Conservation (phyloP, 768 basidiomycete species). For the Tulasnella sp. region DNA sequence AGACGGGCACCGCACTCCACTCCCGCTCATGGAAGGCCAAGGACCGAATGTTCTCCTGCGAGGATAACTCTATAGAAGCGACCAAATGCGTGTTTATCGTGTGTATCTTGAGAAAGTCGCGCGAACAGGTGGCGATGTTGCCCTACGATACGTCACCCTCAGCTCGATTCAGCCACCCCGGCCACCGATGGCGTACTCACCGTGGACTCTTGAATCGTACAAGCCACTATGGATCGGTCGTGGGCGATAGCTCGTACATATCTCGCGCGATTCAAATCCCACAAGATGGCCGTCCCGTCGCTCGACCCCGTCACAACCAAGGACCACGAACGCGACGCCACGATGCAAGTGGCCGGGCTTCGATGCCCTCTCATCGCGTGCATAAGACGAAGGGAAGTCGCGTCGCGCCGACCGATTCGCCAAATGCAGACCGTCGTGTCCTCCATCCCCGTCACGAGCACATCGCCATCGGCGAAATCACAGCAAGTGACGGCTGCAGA, state of each 20-base stretch:
- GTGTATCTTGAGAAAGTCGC: constrained; percentile 56
- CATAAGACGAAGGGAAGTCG: constrained; percentile 32
- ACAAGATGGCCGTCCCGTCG: constrained; percentile 76
- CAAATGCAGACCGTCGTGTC: constrained; percentile 78
- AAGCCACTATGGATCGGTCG: constrained; percentile 44
- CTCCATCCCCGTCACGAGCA: constrained; percentile 66
- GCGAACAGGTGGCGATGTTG: constrained; percentile 75
- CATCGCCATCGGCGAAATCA: constrained; percentile 58
- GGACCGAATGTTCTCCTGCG: constrained; percentile 44
- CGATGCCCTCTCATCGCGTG: constrained; percentile 76
- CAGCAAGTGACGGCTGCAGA: constrained; percentile 60
- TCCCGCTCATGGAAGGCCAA: constrained; percentile 84
- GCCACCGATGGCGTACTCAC: constrained; percentile 35
- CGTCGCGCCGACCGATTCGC: constrained; percentile 40
- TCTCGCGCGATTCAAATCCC: constrained; percentile 77
- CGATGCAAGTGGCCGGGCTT: constrained; percentile 50
- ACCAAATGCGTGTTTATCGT: constrained; percentile 80
- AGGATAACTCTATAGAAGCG: constrained; percentile 50
- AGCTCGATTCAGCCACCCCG: background rate
- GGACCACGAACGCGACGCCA: constrained; percentile 73
- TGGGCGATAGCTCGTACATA: constrained; percentile 79
- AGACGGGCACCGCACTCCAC: constrained; percentile 59
- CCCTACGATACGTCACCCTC: constrained; percentile 38
- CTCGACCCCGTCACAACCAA: constrained; percentile 68
- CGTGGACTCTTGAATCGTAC: constrained; percentile 75